Base-by-base conservation (phyloP, 202 grass and related monocot genomes). In the Cymbopogon flexuosus region DNA sequence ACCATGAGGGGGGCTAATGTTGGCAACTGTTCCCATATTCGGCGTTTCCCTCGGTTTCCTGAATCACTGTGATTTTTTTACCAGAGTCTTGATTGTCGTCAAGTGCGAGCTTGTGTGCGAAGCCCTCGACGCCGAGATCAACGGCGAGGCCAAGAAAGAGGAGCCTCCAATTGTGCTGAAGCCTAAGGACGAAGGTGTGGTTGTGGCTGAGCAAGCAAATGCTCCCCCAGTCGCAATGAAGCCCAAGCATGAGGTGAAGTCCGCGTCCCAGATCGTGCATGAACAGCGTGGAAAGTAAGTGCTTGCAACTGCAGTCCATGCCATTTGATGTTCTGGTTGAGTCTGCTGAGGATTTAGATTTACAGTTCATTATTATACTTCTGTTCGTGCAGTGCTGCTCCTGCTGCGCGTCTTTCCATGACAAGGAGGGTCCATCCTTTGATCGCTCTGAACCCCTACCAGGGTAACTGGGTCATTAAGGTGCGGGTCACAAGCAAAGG, bases 391-490 rank as follows among this genome's bases (percentile, higher is more conserved):
- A 96, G 96, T 93, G 92, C 90, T 84, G 96, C 92, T 22, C 96
- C 96, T 3, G 87, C 89, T 9, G 90, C 92, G 2, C 84, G 96
- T 6, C 62, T 99, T 83, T 66, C 96, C 24, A 96, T 93, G 87
- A 90, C 92, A 10, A 96, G 92, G 29, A 88, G 96, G 62, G 92
- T 99, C 9, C 88, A 93, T 80, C 92, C 92, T 27, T 71, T 99
- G 77, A 86, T 93, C 62, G 85, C 92, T 8, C 79, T 99, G 37
- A 99, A 99, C 37, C 96, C 96, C 0, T 99, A 99, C 66, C 96
- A 95, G 67, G 96, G 96, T 18, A 99, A 93, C 33, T 99, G 96
- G 96, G 85, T 93, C 65, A 99, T 99, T 79, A 99, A 96, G 75
- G 96, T 99, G 65, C 90, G 96, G 46, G 87, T 96, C 45, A 99